Evolutionary conservation across 768 basidiomycete genomes (phyloP).

Genomic region (Lepiota venenata): DNA sequence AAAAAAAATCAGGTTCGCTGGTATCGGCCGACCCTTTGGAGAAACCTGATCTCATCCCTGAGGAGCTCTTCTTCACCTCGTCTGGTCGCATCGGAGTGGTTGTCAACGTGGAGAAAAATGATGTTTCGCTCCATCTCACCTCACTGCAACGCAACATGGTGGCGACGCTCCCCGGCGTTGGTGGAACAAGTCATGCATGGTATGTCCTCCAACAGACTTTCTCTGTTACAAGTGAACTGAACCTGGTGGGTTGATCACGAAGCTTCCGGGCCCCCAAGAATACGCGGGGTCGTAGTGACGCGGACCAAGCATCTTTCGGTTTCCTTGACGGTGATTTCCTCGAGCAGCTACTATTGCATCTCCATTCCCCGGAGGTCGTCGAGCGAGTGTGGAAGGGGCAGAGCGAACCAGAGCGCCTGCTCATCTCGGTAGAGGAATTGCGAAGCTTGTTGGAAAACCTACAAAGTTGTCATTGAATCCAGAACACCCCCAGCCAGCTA

Average conservation of each 20-base stretch:
- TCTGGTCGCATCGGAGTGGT: slow-evolving; percentile 79
- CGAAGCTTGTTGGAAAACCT: slow-evolving; percentile 44
- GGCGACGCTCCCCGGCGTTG: slow-evolving; percentile 45
- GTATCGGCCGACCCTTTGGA: slow-evolving; percentile 39
- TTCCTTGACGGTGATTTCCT: slow-evolving; percentile 91
- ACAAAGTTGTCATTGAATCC: slow-evolving; percentile 54
- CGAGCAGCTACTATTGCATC: slow-evolving; percentile 55
- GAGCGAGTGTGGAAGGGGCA: slow-evolving; percentile 53
- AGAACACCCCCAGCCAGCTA: not conserved
- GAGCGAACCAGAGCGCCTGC: slow-evolving; percentile 56
- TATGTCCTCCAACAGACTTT: slow-evolving; percentile 25
- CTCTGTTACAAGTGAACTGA: not conserved
- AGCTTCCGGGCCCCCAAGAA: slow-evolving; percentile 75
- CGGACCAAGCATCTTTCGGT: slow-evolving; percentile 54
- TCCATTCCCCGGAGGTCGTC: slow-evolving; percentile 36
- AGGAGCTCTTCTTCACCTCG: slow-evolving; percentile 72
- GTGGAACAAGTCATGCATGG: slow-evolving; percentile 60
- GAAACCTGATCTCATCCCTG: slow-evolving; percentile 42
- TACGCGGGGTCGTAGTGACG: slow-evolving; percentile 52
- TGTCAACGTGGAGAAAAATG: slow-evolving; percentile 50
- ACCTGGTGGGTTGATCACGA: not conserved
- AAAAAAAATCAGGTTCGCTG: slow-evolving; percentile 46
- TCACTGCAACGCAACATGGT: slow-evolving; percentile 76
- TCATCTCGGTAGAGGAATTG: slow-evolving; percentile 39
- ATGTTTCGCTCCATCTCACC: slow-evolving; percentile 55